Evolutionary conservation across 306 rosid genomes (phyloP), one percentile per base, ranked within the genome.

Genomic region (Mucuna pruriens): DNA sequence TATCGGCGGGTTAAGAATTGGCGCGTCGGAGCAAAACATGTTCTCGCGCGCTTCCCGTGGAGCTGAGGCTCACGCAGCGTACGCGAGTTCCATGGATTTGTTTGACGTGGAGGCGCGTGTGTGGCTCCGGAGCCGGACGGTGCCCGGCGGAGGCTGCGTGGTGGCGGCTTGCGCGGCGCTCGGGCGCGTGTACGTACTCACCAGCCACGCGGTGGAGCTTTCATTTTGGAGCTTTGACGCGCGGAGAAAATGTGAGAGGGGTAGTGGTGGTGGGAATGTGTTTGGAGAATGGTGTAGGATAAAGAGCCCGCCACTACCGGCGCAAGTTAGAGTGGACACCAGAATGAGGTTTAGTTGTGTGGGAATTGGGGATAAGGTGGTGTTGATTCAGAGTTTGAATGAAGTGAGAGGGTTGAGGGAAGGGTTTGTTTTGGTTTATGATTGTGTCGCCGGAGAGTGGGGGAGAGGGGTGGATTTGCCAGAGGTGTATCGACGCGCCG

Each of bases 81-180:
- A 92, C 25, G 95, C 95, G 1, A 87, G 95, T 54, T 89, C 97
- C 1, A 90, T 92, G 95, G 97, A 92, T 29, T 84, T 92, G 90
- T 92, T 79, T 68, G 92, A 90, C 19, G 92, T 88, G 77, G 95
- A 83, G 67, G 69, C 87, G 15, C 84, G 89, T 44, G 46, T 3
- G 57, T 92, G 97, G 97, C 82, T 90, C 17, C 79, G 89, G 49
- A 90, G 97, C 74, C 83, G 91, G 6, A 66, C 85, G 0, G 91
- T 92, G 0, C 95, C 97, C 0, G 90, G 90, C 0, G 94, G 95
- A 0, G 97, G 97, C 0, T 92, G 97, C 31, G 90, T 89, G 22
- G 95, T 92, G 84, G 97, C 92, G 5, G 93, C 91, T 7, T 92
- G 95, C 13, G 84, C 89, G 0, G 90, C 86, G 0, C 85, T 60